A percentile compares a stretch with the other conserved stretches of the same genome.
phyloP scores from a whole-genome alignment of 2,329 filamentous ascomycete species.

The Zymoseptoria crescenta region DNA sequence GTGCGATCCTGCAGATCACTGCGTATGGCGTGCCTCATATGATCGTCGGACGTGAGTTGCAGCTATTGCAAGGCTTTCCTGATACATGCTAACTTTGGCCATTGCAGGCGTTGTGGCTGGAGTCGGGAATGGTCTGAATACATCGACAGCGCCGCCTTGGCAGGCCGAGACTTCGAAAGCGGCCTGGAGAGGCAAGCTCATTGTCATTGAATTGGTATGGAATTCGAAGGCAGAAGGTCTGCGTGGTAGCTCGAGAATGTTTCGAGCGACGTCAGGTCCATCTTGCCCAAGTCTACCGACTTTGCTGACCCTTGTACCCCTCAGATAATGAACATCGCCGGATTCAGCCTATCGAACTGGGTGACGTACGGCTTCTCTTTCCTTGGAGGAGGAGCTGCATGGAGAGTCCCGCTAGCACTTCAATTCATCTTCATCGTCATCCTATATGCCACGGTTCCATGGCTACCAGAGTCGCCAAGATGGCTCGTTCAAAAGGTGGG shows the following conservation, averaged over 20 bases:
- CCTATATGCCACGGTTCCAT: constrained; percentile 39
- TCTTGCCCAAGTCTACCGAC: too few species aligned
- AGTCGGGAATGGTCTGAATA: constrained; percentile 47
- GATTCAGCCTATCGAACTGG: constrained; percentile 46
- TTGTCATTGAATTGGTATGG: constrained; percentile 34
- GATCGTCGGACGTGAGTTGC: constrained; percentile 37
- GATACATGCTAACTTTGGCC: neutral
- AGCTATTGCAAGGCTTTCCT: neutral
- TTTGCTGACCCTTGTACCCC: too few species aligned
- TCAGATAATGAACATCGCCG: constrained; percentile 39
- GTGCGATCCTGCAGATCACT: constrained; percentile 42
- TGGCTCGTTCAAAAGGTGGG: constrained; percentile 40
- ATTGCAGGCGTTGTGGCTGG: constrained; percentile 35
- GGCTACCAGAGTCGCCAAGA: constrained; percentile 41
- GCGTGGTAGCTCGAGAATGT: too few species aligned
- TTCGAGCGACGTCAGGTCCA: too few species aligned
- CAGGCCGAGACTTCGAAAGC: constrained; percentile 43
- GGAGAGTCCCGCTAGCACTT: constrained; percentile 42
- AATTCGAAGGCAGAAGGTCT: too few species aligned
- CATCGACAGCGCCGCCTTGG: constrained; percentile 41
- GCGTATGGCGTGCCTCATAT: constrained; percentile 40
- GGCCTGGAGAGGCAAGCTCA: constrained; percentile 32
- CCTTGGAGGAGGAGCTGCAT: constrained; percentile 34
- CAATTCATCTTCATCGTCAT: constrained; percentile 45
- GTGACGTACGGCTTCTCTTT: constrained; percentile 47